phyloP scores from a whole-genome alignment of 2,329 filamentous ascomycete species.

The Geoglossum cookeanum region DNA sequence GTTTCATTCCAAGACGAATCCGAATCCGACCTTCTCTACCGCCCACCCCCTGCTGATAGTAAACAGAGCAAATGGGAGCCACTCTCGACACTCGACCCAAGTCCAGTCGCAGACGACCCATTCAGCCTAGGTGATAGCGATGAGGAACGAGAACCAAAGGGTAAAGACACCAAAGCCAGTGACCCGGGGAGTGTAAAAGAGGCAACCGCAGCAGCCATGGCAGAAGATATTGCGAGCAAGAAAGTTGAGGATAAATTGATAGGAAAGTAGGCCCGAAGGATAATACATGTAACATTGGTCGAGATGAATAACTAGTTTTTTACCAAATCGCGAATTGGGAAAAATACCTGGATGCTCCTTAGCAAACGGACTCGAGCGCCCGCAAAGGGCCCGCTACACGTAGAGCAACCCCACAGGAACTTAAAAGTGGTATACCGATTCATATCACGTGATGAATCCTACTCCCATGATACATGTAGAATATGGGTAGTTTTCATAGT shows the following conservation, averaged over 20 bases:
- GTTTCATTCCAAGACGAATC: conserved; percentile 42
- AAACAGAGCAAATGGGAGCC: conserved; percentile 96
- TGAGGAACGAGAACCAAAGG: conserved; percentile 66
- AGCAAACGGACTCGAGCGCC: no score
- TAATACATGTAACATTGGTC: background rate
- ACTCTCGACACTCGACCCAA: conserved; percentile 65
- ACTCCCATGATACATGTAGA: no score
- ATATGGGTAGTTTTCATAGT: no score
- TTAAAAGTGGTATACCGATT: no score
- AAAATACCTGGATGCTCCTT: no score
- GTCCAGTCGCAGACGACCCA: conserved; percentile 73
- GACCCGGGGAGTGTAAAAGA: conserved; percentile 43
- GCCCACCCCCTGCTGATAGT: conserved; percentile 28
- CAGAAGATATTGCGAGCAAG: conserved; percentile 19
- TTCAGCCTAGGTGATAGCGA: conserved; percentile 94
- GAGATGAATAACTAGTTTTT: background rate
- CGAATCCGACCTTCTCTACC: conserved; percentile 51
- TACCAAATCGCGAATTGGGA: background rate
- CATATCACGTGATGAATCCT: no score
- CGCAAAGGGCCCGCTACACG: no score
- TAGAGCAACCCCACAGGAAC: no score
- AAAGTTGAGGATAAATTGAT: conserved; percentile 7
- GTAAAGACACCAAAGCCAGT: conserved; percentile 37
- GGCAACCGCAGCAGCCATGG: conserved; percentile 33
- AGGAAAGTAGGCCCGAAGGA: background rate